A percentile compares a stretch with the other conserved stretches of the same genome.
Evolutionary conservation across 148 eudicot species (phyloP).

Genomic region (Diospyros kaki): DNA sequence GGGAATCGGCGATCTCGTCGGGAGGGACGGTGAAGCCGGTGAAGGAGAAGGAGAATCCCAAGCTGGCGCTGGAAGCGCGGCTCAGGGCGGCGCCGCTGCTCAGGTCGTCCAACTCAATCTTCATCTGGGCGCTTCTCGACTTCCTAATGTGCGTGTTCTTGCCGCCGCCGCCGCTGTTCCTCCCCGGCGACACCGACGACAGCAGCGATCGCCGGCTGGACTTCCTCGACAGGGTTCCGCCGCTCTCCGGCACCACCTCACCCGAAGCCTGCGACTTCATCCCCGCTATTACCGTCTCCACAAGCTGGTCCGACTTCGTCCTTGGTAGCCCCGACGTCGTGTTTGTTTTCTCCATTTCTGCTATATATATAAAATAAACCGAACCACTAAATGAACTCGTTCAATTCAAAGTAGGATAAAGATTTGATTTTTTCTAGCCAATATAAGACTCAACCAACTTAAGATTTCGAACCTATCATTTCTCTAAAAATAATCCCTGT

Average conservation of each 20-base stretch:
- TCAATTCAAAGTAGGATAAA: neutral
- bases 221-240: slow-evolving; percentile 41
- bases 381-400: too few relatives aligned
- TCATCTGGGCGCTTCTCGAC: slow-evolving; percentile 85
- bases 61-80: slow-evolving; percentile 90
- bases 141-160: slow-evolving; percentile 61
- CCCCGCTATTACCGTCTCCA: slow-evolving; percentile 51
- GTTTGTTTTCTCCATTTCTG: slow-evolving; percentile 49
- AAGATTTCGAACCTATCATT: too few relatives aligned
- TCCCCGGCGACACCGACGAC: slow-evolving; percentile 29
- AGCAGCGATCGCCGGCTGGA: slow-evolving; percentile 43
- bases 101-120: slow-evolving; percentile 48
- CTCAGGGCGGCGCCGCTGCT: slow-evolving; percentile 90
- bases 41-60: slow-evolving; percentile 69
- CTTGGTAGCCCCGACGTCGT: slow-evolving; percentile 41
- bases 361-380: neutral
- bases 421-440: too few relatives aligned
- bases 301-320: slow-evolving; percentile 77
- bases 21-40: slow-evolving; percentile 83
- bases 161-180: slow-evolving; percentile 20
- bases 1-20: slow-evolving; percentile 58
- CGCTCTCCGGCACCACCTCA: slow-evolving; percentile 12
- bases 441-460: too few relatives aligned
- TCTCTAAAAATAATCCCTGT: too few relatives aligned
- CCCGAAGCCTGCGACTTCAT: slow-evolving; percentile 35